These are phyloP conservation scores for Marasmius tenuissimus DNA, from an alignment of 1,284 basidiomycete genomes.

Conservation along the genomic window DNA sequence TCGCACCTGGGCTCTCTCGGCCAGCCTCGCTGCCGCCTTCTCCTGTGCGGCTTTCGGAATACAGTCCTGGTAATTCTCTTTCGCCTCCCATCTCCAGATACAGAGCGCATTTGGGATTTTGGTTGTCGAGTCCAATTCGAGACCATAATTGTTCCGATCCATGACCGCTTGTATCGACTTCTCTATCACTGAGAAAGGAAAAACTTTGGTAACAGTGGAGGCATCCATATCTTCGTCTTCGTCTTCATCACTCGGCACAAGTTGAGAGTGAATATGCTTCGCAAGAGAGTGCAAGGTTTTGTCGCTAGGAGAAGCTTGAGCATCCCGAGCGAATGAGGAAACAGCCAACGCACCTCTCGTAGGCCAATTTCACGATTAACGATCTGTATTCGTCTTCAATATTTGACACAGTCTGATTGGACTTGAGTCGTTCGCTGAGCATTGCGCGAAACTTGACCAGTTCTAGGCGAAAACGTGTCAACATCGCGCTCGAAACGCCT, in stretches of 20 bases:
- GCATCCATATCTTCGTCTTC: conserved; percentile 2
- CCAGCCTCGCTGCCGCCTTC: conserved; percentile 59
- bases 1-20: conserved; percentile 68
- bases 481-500: conserved; percentile 2
- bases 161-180: conserved; percentile 59
- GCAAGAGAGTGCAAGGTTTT: conserved; percentile 60
- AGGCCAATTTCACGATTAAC: conserved; percentile 76
- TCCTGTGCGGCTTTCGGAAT: conserved; percentile 71
- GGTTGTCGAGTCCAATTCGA: conserved; percentile 49
- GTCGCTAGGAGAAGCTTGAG: conserved; percentile 48
- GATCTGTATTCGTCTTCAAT: conserved; percentile 72
- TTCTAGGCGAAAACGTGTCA: conserved; percentile 37
- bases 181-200: conserved; percentile 58
- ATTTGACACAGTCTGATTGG: conserved; percentile 44
- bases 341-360: conserved; percentile 64
- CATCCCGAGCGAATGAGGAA: conserved; percentile 2
- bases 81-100: conserved; percentile 90
- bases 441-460: conserved; percentile 74
- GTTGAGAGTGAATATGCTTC: conserved; percentile 57
- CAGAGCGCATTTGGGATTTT: conserved; percentile 61
- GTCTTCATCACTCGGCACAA: conserved; percentile 42
- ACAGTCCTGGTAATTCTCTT: conserved; percentile 55
- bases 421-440: conserved; percentile 51
- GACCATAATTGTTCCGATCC: conserved; percentile 72
- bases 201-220: conserved; percentile 20